These are phyloP conservation scores for Lathyrus aphaca DNA, from an alignment of 306 rosid genomes.

Conservation along the genomic window DNA sequence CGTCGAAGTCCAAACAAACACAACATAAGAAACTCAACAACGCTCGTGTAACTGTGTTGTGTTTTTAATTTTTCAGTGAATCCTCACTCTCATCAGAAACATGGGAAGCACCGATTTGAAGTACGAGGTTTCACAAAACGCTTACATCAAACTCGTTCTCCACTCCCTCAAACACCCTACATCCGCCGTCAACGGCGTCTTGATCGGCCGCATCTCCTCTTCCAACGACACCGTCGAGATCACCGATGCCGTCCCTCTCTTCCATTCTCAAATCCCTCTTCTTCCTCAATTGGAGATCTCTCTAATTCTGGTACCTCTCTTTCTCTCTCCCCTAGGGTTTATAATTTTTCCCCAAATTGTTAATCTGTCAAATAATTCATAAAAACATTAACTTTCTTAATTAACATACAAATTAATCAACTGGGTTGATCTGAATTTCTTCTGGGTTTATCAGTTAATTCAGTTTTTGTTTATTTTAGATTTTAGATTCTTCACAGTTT, in stretches of 20 bases:
- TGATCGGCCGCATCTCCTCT: constrained; percentile 81
- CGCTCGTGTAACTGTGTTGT: not conserved
- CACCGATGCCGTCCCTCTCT: constrained; percentile 89
- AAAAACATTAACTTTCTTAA: constrained; percentile 10
- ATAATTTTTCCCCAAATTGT: not conserved
- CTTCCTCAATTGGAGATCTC: constrained; percentile 97
- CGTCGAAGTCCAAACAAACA: constrained; percentile 2
- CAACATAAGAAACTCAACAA: constrained; percentile 18
- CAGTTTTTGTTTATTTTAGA: not conserved
- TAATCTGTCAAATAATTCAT: not conserved
- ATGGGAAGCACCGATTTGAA: constrained; percentile 75
- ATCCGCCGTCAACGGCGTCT: constrained; percentile 85
- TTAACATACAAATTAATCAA: not conserved
- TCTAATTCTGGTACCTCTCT: constrained; percentile 68
- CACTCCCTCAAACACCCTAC: constrained; percentile 84
- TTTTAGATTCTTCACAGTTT: not conserved
- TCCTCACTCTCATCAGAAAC: constrained; percentile 1
- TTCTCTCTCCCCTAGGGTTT: constrained; percentile 30
- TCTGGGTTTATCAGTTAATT: not conserved
- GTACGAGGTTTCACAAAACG: constrained; percentile 80
- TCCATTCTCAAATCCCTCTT: constrained; percentile 86
- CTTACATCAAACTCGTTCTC: constrained; percentile 80
- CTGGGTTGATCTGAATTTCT: constrained; percentile 10
- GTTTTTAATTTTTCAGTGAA: not conserved
- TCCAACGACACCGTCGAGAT: constrained; percentile 68